These are phyloP conservation scores for Hyaloscypha finlandica DNA, from an alignment of 495 filamentous ascomycete species.

Conservation along the genomic window DNA sequence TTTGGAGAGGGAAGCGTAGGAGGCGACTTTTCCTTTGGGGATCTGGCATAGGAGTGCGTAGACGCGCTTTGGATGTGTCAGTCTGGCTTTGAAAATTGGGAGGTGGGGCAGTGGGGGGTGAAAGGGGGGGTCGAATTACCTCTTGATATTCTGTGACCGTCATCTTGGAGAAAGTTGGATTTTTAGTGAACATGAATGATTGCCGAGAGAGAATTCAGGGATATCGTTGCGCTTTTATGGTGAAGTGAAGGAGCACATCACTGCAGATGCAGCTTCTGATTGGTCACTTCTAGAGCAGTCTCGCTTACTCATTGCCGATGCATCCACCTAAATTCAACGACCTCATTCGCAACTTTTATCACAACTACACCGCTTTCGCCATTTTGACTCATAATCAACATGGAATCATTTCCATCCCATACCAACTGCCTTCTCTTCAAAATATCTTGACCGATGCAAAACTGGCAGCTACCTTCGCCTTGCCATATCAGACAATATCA, in stretches of 20 bases:
- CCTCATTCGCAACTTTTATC: slow-evolving; percentile 28
- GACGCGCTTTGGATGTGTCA: slow-evolving; percentile 21
- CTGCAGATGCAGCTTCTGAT: slow-evolving; percentile 4
- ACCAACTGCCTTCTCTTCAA: not conserved
- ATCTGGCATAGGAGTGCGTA: slow-evolving; percentile 62
- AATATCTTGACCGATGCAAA: not conserved
- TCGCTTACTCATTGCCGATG: slow-evolving; percentile 10
- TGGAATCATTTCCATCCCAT: not conserved
- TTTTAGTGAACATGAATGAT: not conserved
- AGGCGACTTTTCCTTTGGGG: slow-evolving; percentile 67
- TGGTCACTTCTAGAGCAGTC: slow-evolving; percentile 32
- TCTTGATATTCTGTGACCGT: slow-evolving; percentile 28
- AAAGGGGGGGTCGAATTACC: not conserved
- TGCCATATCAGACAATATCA: not conserved
- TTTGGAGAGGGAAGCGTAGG: slow-evolving; percentile 70
- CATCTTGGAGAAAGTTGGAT: slow-evolving; percentile 7
- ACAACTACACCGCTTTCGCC: slow-evolving; percentile 8
- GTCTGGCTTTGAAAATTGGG: not conserved
- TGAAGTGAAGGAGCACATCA: not conserved
- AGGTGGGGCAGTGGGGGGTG: not conserved
- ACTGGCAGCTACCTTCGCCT: not conserved
- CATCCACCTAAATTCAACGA: not conserved
- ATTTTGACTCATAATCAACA: not conserved
- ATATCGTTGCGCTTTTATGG: slow-evolving; percentile 4
- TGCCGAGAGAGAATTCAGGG: not conserved